Evolutionary conservation across 2,329 filamentous ascomycete species (phyloP).

Genomic region (Neoscytalidium dimidiatum): DNA sequence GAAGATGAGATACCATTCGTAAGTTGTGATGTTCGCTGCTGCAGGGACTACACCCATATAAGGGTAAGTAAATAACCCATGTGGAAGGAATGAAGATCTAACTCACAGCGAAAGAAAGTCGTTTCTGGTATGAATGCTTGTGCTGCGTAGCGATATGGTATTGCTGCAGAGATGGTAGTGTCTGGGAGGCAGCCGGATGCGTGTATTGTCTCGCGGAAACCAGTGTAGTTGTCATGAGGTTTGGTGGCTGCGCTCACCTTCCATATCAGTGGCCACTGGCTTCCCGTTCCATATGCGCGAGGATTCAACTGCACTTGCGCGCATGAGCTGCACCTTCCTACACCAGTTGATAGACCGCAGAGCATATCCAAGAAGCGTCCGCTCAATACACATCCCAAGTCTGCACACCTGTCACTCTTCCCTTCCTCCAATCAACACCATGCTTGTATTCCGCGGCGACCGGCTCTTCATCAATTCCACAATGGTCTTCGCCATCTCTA

Average conservation of each 20-base stretch:
- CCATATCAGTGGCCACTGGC: background rate
- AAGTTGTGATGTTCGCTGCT: no score
- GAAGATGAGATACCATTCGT: no score
- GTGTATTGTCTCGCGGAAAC: background rate
- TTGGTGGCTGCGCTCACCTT: background rate
- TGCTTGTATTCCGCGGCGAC: conserved; percentile 66
- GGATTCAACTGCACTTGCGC: no score
- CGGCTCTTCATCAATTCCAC: conserved; percentile 77
- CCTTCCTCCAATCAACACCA: conserved; percentile 48
- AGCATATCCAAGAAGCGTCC: no score
- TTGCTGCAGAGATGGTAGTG: background rate
- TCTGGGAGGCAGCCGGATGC: background rate
- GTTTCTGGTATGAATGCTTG: background rate
- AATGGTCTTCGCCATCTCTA: conserved; percentile 71
- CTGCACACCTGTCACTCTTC: conserved; percentile 33
- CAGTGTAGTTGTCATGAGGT: background rate
- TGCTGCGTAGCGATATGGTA: background rate
- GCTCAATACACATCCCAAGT: conserved; percentile 32
- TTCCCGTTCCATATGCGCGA: no score
- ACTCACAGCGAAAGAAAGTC: background rate
- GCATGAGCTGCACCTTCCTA: no score
- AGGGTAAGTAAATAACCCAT: background rate
- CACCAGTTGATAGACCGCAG: no score
- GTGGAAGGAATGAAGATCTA: background rate
- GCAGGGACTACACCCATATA: no score